Conservation (phyloP, 306 rosid species). For the Vachellia pachyceras region DNA sequence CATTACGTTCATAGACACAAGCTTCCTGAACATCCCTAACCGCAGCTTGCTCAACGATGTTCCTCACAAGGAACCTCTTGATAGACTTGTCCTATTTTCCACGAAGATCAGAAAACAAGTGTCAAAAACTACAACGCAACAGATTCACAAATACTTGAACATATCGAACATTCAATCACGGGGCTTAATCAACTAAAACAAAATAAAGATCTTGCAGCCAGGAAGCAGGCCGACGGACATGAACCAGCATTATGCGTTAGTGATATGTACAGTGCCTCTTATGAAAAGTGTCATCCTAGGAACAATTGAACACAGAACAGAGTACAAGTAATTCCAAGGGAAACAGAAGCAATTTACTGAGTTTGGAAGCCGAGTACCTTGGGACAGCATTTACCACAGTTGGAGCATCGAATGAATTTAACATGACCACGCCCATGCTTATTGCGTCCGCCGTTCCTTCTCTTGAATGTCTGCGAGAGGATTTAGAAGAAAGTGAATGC, state of each 20-base stretch:
- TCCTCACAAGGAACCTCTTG: conserved; percentile 83
- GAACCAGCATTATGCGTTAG: background rate
- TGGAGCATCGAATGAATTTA: conserved; percentile 87
- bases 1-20: conserved; percentile 82
- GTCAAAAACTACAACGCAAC: background rate
- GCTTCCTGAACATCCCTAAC: conserved; percentile 98
- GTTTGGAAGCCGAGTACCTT: conserved; percentile 51
- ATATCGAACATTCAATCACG: background rate
- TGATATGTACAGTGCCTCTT: background rate
- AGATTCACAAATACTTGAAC: background rate
- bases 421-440: conserved; percentile 97
- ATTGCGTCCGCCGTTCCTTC: conserved; percentile 96
- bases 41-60: conserved; percentile 98
- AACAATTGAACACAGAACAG: background rate
- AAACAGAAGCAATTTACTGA: background rate
- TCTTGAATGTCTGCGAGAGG: conserved; percentile 77
- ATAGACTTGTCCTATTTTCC: conserved; percentile 72
- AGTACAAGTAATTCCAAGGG: background rate
- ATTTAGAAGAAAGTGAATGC: background rate
- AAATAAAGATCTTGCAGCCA: background rate
- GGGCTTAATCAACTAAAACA: background rate
- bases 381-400: conserved; percentile 97
- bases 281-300: background rate
- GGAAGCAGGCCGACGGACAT: too few species aligned
- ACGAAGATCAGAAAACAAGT: background rate